Evolutionary conservation across 1,284 basidiomycete species (phyloP), one percentile per base, ranked within the genome.

Genomic region (Heliocybe sulcata): DNA sequence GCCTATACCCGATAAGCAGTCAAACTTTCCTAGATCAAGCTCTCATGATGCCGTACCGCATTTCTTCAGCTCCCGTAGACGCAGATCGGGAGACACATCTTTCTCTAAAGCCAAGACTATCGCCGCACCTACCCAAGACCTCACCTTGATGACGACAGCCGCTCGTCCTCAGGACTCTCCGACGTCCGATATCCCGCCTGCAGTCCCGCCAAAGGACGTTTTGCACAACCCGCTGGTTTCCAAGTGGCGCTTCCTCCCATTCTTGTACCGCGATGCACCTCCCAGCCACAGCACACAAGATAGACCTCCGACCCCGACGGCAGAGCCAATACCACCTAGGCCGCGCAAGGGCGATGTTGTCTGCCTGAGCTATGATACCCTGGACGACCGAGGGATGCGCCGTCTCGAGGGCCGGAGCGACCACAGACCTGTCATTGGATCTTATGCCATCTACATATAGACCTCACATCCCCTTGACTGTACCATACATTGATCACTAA

Each of bases 361-460:
- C 2, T 90, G 88, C 64, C 66, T 92, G 12, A 72, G 72, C 47
- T 93, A 93, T 65, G 72, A 77, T 60, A 88, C 86, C 19, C 71
- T 93, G 45, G 87, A 91, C 61, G 90, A 93, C 64, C 74, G 75
- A 27, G 83, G 76, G 10, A 92, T 92, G 89, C 76, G 82, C 54
- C 71, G 78, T 51, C 65, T 93, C 31, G 86, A 89, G 65, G 91
- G 84, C n/a, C 76, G 85, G 51, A 88, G 85, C 60, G 87, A 90
- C 65, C 87, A 90, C 63, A 70, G 90, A 50, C 90, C 90, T 0
- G 90, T 92, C 25, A 83, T 92, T 59, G 87, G 87, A 57, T 77
- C 79, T 26, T 90, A 86, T 64, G 79, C 78, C 45, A 71, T 87
- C 53, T 88, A 85, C 63, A 59, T 81, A 42, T 81, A 63, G 72